phyloP scores from a whole-genome alignment of 208 protist genomes.

The Leishmania martiniquensis region DNA sequence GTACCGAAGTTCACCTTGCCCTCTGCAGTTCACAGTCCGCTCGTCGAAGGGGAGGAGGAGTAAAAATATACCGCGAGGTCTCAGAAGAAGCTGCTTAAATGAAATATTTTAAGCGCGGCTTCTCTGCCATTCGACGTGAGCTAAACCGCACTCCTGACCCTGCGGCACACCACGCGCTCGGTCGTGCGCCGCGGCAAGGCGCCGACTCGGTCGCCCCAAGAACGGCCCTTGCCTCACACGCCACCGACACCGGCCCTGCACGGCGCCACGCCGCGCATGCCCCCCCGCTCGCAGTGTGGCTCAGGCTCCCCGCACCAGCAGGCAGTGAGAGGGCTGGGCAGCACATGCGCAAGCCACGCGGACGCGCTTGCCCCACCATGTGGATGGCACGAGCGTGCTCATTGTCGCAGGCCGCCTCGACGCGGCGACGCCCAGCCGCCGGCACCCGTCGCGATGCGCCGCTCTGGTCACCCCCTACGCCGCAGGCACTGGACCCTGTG shows the following conservation, averaged over 20 bases:
- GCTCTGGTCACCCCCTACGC: not conserved
- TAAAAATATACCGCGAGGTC: too few relatives aligned
- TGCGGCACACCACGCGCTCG: too few relatives aligned
- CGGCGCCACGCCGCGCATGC: too few relatives aligned
- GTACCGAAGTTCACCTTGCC: too few relatives aligned
- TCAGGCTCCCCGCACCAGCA: not conserved
- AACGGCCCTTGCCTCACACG: not conserved
- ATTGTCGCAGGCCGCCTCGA: not conserved
- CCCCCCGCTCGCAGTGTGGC: not conserved
- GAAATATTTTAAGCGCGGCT: too few relatives aligned
- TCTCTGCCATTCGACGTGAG: too few relatives aligned
- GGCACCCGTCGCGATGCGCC: not conserved
- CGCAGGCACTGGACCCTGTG: not conserved
- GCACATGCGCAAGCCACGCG: not conserved
- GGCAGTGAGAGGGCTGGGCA: not conserved
- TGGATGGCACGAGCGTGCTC: not conserved
- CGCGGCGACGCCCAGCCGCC: not conserved
- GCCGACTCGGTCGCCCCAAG: not conserved
- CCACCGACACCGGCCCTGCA: not conserved
- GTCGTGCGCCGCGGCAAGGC: not conserved
- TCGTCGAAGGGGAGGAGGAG: too few relatives aligned
- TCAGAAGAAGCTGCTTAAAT: too few relatives aligned
- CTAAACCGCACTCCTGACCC: too few relatives aligned
- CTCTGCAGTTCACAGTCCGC: too few relatives aligned
- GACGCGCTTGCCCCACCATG: not conserved